Conservation (phyloP, 1,284 basidiomycete species). For the Flammula alnicola region DNA sequence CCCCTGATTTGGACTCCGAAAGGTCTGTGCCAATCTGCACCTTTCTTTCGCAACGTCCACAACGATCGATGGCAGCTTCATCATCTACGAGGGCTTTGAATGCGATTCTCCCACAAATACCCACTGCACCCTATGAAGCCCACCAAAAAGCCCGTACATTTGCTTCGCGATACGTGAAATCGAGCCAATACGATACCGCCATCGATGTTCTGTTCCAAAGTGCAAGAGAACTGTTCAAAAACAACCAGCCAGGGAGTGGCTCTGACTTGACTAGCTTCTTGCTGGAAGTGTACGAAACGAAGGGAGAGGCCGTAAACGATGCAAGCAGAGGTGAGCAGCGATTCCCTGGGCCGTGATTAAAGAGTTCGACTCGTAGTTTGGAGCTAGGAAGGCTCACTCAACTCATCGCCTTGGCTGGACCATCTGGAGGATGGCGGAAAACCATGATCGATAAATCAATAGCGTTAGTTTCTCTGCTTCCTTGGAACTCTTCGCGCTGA, state of each 20-base stretch:
- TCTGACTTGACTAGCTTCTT: slow-evolving; percentile 81
- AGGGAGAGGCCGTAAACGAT: slow-evolving; percentile 68
- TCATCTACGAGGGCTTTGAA: slow-evolving; percentile 65
- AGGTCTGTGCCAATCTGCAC: not conserved
- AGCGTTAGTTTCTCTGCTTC: slow-evolving; percentile 55
- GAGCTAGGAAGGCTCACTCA: slow-evolving; percentile 76
- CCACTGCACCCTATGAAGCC: slow-evolving; percentile 81
- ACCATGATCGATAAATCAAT: slow-evolving; percentile 79
- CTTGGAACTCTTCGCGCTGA: slow-evolving; percentile 15
- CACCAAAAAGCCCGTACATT: slow-evolving; percentile 96
- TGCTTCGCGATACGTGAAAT: slow-evolving; percentile 83
- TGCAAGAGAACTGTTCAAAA: slow-evolving; percentile 83
- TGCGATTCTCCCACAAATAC: slow-evolving; percentile 77
- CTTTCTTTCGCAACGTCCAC: slow-evolving; percentile 13
- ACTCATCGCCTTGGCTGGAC: slow-evolving; percentile 77
- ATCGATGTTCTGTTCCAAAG: slow-evolving; percentile 89
- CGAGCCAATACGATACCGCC: slow-evolving; percentile 78
- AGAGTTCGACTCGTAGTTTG: slow-evolving; percentile 5
- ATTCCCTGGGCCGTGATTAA: slow-evolving; percentile 1
- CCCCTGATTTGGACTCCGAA: slow-evolving; percentile 15
- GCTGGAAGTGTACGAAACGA: slow-evolving; percentile 79
- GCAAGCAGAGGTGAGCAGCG: slow-evolving; percentile 70
- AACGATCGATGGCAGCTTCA: slow-evolving; percentile 20
- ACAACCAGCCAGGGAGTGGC: slow-evolving; percentile 86
- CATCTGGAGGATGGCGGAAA: slow-evolving; percentile 81